These are phyloP conservation scores for Paulownia fortunei DNA, from an alignment of 257 asterid species.

Conservation along the genomic window DNA sequence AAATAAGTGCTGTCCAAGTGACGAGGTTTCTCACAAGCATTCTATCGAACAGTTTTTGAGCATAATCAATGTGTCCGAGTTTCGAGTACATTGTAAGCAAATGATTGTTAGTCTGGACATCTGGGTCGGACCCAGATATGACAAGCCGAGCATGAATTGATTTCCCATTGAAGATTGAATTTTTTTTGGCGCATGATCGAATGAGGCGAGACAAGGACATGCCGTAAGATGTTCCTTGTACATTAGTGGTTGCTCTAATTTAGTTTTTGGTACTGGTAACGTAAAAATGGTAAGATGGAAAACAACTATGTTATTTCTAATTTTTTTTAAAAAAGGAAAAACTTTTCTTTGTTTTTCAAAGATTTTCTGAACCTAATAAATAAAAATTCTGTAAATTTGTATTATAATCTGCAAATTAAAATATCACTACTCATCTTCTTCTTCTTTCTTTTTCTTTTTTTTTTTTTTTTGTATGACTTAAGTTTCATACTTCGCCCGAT, in stretches of 20 bases:
- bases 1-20: slow-evolving; percentile 73
- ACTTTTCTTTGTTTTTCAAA: too few species aligned
- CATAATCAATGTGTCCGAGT: slow-evolving; percentile 39
- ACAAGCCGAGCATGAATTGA: slow-evolving; percentile 64
- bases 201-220: slow-evolving; percentile 59
- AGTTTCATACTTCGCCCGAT: too few species aligned
- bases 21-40: slow-evolving; percentile 62
- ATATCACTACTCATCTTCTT: too few species aligned
- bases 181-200: slow-evolving; percentile 53
- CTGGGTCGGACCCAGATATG: slow-evolving; percentile 46
- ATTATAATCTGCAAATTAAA: too few species aligned
- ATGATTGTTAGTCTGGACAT: slow-evolving; percentile 61
- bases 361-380: too few species aligned
- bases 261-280: background rate
- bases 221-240: background rate
- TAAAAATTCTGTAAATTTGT: too few species aligned
- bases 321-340: too few species aligned
- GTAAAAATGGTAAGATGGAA: background rate
- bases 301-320: too few species aligned
- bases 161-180: slow-evolving; percentile 55
- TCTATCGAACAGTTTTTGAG: slow-evolving; percentile 61
- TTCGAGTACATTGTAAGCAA: slow-evolving; percentile 58
- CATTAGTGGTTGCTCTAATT: background rate
- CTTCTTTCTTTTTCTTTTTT: too few species aligned
- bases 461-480: too few species aligned